phyloP scores from a whole-genome alignment of 2,329 filamentous ascomycete genomes.

The Xylaria sp. region DNA sequence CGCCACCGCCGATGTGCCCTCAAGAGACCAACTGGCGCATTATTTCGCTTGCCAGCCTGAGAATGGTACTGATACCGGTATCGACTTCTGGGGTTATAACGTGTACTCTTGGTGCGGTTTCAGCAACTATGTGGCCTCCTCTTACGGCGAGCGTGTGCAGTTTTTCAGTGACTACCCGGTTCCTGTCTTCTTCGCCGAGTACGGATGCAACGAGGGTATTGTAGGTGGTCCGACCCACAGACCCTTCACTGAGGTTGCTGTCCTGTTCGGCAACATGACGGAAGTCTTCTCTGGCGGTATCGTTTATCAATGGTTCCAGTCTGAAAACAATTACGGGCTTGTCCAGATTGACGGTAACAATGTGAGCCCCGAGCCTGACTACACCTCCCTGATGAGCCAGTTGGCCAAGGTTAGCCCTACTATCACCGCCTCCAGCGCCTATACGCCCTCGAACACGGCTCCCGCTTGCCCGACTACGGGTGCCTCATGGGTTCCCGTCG shows the following conservation, averaged over 20 bases:
- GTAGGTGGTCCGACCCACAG: constrained; percentile 69
- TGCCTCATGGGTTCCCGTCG: constrained; percentile 73
- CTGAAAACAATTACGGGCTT: constrained; percentile 87
- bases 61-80: constrained; percentile 61
- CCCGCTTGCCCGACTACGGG: constrained; percentile 75
- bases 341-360: constrained; percentile 68
- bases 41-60: constrained; percentile 92
- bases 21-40: constrained; percentile 82
- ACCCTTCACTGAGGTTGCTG: constrained; percentile 84
- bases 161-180: constrained; percentile 92
- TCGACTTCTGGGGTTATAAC: constrained; percentile 99
- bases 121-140: constrained; percentile 78
- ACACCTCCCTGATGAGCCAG: constrained; percentile 74
- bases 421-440: constrained; percentile 71
- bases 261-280: constrained; percentile 86
- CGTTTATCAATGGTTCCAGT: constrained; percentile 98
- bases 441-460: constrained; percentile 78
- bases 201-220: constrained; percentile 83
- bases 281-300: constrained; percentile 93
- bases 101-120: constrained; percentile 99
- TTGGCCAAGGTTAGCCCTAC: constrained; percentile 75
- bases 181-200: constrained; percentile 98
- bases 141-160: constrained; percentile 82
- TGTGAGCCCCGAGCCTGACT: constrained; percentile 78
- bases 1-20: constrained; percentile 88